Conservation (phyloP, 257 asterid genomes). For the Fraxinus americana region DNA sequence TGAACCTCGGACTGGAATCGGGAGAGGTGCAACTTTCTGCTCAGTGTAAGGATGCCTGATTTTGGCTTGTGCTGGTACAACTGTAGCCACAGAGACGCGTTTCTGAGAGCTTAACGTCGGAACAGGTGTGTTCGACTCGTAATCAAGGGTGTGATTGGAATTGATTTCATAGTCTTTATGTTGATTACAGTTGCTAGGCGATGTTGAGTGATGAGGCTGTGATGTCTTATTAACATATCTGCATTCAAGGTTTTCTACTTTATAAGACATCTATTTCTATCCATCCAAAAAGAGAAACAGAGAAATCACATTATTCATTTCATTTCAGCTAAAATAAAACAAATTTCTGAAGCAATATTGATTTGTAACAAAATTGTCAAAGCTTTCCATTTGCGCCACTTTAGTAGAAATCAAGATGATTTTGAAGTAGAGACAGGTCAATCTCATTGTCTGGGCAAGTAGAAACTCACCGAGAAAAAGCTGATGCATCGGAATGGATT, state of each 20-base stretch:
- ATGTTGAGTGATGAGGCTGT: constrained; percentile 40
- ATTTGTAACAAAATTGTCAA: background rate
- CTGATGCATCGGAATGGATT: constrained; percentile 88
- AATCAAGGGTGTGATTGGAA: constrained; percentile 25
- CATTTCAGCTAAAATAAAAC: background rate
- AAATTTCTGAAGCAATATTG: background rate
- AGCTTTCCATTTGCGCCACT: background rate
- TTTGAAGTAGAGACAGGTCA: background rate
- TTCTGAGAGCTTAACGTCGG: constrained; percentile 41
- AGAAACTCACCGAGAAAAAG: constrained; percentile 81
- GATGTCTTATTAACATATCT: constrained; percentile 45
- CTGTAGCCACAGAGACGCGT: constrained; percentile 26
- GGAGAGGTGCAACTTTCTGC: constrained; percentile 44
- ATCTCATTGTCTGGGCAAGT: background rate
- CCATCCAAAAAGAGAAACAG: background rate
- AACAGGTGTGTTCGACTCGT: constrained; percentile 45
- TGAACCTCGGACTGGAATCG: constrained; percentile 57
- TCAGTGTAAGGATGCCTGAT: constrained; percentile 34
- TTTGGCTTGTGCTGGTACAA: constrained; percentile 50
- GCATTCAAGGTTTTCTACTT: constrained; percentile 20
- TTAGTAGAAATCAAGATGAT: background rate
- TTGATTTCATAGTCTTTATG: constrained; percentile 31
- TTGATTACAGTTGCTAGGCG: constrained; percentile 37
- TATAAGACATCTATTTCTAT: constrained; percentile 12
- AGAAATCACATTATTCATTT: background rate